Conservation (phyloP, 768 basidiomycete species). For the Suillus fuscotomentosus region DNA sequence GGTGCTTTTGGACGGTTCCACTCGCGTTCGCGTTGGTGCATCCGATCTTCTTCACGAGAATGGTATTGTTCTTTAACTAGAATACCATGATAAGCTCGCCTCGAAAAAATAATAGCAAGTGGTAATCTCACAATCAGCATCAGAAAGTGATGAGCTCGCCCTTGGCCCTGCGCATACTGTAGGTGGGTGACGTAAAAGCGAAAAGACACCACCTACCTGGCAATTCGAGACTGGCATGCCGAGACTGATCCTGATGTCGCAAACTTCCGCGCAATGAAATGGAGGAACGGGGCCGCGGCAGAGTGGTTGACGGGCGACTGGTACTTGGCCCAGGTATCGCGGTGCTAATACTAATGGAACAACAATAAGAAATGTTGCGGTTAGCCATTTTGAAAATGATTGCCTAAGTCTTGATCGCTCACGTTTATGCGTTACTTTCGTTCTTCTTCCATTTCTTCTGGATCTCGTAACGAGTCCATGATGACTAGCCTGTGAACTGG, state of each 20-base stretch:
- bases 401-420: background rate
- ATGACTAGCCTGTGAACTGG: too few species aligned
- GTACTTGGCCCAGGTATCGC: constrained; percentile 12
- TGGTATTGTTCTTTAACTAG: constrained; percentile 27
- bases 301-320: constrained; percentile 6
- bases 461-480: too few species aligned
- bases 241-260: constrained; percentile 7
- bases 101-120: constrained; percentile 2
- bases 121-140: constrained; percentile 23
- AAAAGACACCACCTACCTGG: constrained; percentile 13
- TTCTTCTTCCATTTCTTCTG: too few species aligned
- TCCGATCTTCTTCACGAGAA: constrained; percentile 28
- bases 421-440: too few species aligned
- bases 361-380: background rate
- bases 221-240: constrained; percentile 13
- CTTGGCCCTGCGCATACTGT: constrained; percentile 25
- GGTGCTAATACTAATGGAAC: constrained; percentile 9
- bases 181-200: constrained; percentile 5
- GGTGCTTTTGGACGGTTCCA: constrained; percentile 41
- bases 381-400: background rate
- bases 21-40: constrained; percentile 45
- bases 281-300: constrained; percentile 13
- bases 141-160: constrained; percentile 25
- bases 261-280: constrained; percentile 12
- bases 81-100: background rate